Percentiles rank a stretch among this genome's conserved stretches.
Evolutionary conservation across 1,284 basidiomycete genomes (phyloP).

Genomic region (Rugosomyces carneus): DNA sequence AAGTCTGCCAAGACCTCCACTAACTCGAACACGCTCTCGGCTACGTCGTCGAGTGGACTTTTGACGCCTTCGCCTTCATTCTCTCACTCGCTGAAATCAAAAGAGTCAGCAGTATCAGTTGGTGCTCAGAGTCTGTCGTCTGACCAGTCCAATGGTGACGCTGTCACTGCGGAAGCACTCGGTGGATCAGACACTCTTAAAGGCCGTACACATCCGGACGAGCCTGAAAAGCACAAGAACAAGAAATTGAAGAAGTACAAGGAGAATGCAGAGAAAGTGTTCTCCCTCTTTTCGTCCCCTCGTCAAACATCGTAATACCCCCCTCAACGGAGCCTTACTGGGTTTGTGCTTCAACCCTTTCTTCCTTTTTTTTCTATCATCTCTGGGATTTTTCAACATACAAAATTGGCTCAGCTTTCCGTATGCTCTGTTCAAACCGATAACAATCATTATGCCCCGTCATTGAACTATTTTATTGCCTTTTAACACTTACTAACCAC

Average conservation of each 20-base stretch:
- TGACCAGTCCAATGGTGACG: conserved; percentile 59
- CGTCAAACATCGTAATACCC: conserved; percentile 25
- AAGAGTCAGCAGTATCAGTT: conserved; percentile 68
- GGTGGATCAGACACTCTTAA: conserved; percentile 29
- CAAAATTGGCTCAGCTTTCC: conserved; percentile 12
- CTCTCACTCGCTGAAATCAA: conserved; percentile 70
- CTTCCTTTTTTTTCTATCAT: conserved; percentile 9
- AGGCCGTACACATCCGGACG: conserved; percentile 24
- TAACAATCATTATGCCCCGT: conserved; percentile 16
- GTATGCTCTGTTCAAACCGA: conserved; percentile 15
- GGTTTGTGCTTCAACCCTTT: neutral
- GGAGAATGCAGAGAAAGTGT: conserved; percentile 74
- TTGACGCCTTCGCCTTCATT: conserved; percentile 56
- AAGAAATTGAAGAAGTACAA: conserved; percentile 79
- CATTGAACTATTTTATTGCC: conserved; percentile 19
- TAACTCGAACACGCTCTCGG: conserved; percentile 40
- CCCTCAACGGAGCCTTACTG: conserved; percentile 5
- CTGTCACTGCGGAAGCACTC: conserved; percentile 24
- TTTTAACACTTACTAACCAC: conserved; percentile 14
- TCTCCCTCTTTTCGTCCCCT: conserved; percentile 65
- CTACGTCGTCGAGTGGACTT: conserved; percentile 46
- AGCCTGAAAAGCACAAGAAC: conserved; percentile 51
- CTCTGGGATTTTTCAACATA: conserved; percentile 9
- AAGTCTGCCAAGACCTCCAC: conserved; percentile 31
- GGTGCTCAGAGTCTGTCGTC: conserved; percentile 63